These are phyloP conservation scores for Arachis monticola DNA, from an alignment of 331 rosid genomes.

Conservation along the genomic window DNA sequence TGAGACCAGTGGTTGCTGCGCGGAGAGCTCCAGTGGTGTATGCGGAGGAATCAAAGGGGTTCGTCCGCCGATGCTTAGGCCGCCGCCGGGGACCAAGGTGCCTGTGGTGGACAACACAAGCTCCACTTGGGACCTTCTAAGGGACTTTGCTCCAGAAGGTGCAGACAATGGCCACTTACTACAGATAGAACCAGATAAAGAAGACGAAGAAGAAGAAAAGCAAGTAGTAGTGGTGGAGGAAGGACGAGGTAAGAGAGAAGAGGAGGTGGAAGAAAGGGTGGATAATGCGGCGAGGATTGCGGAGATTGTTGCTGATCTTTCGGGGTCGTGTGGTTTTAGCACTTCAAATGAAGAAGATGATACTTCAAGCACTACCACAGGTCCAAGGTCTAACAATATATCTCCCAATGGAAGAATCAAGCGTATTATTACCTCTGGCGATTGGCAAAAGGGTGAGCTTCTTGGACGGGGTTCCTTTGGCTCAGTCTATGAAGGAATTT, in stretches of 20 bases:
- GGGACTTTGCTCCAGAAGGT: conserved; percentile 60
- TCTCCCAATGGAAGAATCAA: conserved; percentile 67
- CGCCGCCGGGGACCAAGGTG: conserved; percentile 67
- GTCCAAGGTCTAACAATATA: conserved; percentile 58
- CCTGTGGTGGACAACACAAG: conserved; percentile 48
- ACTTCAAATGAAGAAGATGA: conserved; percentile 87
- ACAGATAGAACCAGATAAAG: conserved; percentile 11
- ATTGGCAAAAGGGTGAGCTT: conserved; percentile 75
- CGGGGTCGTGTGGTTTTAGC: conserved; percentile 67
- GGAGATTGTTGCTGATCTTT: conserved; percentile 45
- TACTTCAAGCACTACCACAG: conserved; percentile 70
- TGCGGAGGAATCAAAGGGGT: conserved; percentile 70
- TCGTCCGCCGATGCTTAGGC: conserved; percentile 80
- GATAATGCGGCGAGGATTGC: conserved; percentile 37
- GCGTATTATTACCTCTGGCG: conserved; percentile 47
- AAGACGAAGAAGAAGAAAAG: background rate
- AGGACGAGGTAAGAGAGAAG: conserved; percentile 29
- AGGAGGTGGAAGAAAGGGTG: conserved; percentile 46
- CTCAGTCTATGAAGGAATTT: conserved; percentile 87
- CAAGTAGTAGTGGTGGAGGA: background rate
- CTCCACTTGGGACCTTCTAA: conserved; percentile 86
- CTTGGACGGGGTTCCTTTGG: conserved; percentile 97
- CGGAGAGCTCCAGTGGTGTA: conserved; percentile 18
- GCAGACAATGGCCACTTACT: conserved; percentile 26
- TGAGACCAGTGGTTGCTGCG: conserved; percentile 45